phyloP scores from a whole-genome alignment of 1,284 basidiomycete genomes.

The Xerocomus nothofagi region DNA sequence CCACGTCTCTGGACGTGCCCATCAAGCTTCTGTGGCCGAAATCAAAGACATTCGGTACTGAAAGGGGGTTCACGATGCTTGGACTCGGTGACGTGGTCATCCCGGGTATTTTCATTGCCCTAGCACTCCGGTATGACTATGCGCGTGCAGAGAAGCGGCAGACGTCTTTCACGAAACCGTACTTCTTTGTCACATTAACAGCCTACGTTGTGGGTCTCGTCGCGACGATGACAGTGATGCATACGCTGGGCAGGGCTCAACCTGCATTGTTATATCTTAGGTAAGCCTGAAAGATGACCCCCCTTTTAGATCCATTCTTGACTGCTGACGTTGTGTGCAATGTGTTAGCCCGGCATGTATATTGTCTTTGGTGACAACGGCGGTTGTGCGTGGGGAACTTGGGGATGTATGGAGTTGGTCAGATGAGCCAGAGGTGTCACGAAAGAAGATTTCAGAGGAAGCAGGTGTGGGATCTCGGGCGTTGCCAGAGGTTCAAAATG shows the following conservation, averaged over 20 bases:
- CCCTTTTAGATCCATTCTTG: too few relatives aligned
- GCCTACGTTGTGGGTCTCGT: conserved; percentile 82
- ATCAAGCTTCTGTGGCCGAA: conserved; percentile 91
- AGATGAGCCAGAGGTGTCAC: conserved; percentile 43
- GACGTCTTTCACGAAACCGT: conserved; percentile 66
- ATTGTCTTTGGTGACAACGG: conserved; percentile 56
- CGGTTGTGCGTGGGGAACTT: conserved; percentile 56
- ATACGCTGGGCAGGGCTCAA: conserved; percentile 77
- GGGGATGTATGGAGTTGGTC: conserved; percentile 63
- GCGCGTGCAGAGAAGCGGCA: conserved; percentile 41
- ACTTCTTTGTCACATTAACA: conserved; percentile 72
- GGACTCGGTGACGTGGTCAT: conserved; percentile 92
- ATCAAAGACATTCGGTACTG: conserved; percentile 54
- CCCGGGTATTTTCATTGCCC: conserved; percentile 87
- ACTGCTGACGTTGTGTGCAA: conserved; percentile 12
- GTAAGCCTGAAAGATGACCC: conserved; percentile 43
- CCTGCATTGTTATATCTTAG: conserved; percentile 92
- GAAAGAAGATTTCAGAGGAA: conserved; percentile 13
- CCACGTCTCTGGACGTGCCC: conserved; percentile 89
- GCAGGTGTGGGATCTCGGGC: conserved; percentile 10
- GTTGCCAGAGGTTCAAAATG: conserved; percentile 19
- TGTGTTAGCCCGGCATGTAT: conserved; percentile 66
- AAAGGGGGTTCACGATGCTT: conserved; percentile 83
- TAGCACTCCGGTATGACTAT: conserved; percentile 88
- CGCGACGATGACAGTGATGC: conserved; percentile 89